These are phyloP conservation scores for Aureobasidium namibiae DNA, from an alignment of 2,329 filamentous ascomycete species.

Conservation along the genomic window DNA sequence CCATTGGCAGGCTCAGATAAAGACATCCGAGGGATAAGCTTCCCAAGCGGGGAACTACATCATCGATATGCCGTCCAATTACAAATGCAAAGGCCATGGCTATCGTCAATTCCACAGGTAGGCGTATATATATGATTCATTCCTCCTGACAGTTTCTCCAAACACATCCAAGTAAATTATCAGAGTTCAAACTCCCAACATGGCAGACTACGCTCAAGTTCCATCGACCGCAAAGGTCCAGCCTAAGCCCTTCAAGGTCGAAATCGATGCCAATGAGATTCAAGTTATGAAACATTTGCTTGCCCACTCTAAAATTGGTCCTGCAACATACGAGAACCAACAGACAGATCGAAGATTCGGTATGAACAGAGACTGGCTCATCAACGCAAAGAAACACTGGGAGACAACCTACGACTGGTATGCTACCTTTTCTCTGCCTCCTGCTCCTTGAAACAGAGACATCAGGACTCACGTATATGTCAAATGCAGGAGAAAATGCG, in stretches of 20 bases:
- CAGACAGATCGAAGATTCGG: slow-evolving; percentile 37
- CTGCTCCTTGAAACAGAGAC: too few relatives aligned
- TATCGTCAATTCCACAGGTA: not conserved
- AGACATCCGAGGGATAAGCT: slow-evolving; percentile 1
- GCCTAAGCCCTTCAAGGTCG: slow-evolving; percentile 35
- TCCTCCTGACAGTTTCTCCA: not conserved
- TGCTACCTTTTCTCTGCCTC: not conserved
- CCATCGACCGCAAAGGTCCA: slow-evolving; percentile 30
- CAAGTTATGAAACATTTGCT: slow-evolving; percentile 40
- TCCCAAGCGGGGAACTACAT: slow-evolving; percentile 6
- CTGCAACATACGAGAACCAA: slow-evolving; percentile 42
- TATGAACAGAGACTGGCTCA: slow-evolving; percentile 40
- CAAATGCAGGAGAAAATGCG: slow-evolving; percentile 26
- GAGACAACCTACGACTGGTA: slow-evolving; percentile 28
- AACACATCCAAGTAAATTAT: not conserved
- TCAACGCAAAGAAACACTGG: slow-evolving; percentile 29
- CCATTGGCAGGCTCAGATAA: not conserved
- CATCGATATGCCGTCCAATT: not conserved
- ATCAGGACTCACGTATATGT: not conserved
- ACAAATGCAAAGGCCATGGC: not conserved
- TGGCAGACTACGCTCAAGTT: slow-evolving; percentile 23
- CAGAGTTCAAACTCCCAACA: not conserved
- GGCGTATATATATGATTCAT: not conserved
- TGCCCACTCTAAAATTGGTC: slow-evolving; percentile 40
- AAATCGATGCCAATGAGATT: slow-evolving; percentile 37